Evolutionary conservation across 2,329 filamentous ascomycete species (phyloP).

Genomic region (Aspergillus aculeatinus): DNA sequence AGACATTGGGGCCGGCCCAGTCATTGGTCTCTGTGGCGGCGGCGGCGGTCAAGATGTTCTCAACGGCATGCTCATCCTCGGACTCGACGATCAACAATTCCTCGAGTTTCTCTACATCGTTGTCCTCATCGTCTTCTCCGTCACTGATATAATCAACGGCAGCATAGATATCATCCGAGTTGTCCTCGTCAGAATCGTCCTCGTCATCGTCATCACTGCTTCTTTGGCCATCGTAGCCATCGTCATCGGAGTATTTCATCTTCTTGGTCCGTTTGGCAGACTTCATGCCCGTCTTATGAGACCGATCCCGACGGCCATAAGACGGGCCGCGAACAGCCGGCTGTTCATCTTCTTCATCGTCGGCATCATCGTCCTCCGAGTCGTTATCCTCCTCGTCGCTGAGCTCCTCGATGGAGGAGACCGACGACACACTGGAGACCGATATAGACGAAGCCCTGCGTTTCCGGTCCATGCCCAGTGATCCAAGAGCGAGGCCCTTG

Average conservation of each 20-base stretch:
- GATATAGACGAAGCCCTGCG: conserved; percentile 37
- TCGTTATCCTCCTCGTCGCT: conserved; percentile 36
- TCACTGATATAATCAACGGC: conserved; percentile 78
- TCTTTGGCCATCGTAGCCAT: conserved; percentile 31
- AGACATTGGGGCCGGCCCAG: conserved; percentile 57
- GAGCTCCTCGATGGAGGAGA: conserved; percentile 37
- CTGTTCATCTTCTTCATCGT: conserved; percentile 44
- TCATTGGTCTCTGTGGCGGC: conserved; percentile 27
- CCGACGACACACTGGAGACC: conserved; percentile 39
- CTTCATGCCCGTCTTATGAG: conserved; percentile 44
- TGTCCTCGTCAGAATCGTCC: conserved; percentile 35
- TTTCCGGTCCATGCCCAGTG: conserved; percentile 30
- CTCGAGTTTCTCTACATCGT: conserved; percentile 74
- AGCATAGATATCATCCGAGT: conserved; percentile 70
- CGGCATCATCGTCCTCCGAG: conserved; percentile 39
- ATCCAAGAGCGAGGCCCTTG: conserved; percentile 24
- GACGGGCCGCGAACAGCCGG: conserved; percentile 44
- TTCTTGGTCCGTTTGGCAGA: conserved; percentile 34
- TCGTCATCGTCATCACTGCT: conserved; percentile 35
- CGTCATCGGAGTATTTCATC: conserved; percentile 35
- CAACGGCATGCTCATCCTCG: conserved; percentile 35
- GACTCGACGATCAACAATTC: conserved; percentile 67
- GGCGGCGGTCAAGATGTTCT: conserved; percentile 24
- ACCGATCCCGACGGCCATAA: conserved; percentile 36
- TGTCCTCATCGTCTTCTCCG: conserved; percentile 76